Conservation (phyloP, 2,329 filamentous ascomycete genomes). For the Eutypa lata region DNA sequence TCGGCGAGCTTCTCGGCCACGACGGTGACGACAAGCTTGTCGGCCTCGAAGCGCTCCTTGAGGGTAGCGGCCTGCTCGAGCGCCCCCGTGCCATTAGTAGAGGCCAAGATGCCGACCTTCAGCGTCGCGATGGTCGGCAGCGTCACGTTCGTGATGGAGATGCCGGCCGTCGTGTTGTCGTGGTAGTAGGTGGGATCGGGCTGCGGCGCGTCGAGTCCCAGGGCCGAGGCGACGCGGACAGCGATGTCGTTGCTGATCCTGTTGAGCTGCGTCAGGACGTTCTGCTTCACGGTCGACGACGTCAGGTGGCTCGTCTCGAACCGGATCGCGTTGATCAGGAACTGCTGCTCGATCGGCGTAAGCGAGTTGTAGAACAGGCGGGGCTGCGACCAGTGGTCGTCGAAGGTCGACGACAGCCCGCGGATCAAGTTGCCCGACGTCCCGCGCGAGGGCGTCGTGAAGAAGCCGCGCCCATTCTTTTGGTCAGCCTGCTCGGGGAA, state of each 20-base stretch:
- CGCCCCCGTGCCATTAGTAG: conserved; percentile 28
- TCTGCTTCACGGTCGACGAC: conserved; percentile 56
- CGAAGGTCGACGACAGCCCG: conserved; percentile 58
- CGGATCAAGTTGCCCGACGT: conserved; percentile 53
- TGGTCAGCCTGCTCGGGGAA: conserved; percentile 65
- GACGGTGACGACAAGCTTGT: conserved; percentile 55
- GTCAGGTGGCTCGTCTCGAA: conserved; percentile 64
- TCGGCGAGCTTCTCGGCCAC: conserved; percentile 56
- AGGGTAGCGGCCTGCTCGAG: conserved; percentile 48
- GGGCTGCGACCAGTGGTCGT: conserved; percentile 71
- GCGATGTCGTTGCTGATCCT: conserved; percentile 65
- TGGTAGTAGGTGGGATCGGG: conserved; percentile 66
- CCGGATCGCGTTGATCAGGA: conserved; percentile 69
- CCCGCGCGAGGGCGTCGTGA: conserved; percentile 59
- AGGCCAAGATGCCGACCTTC: conserved; percentile 61
- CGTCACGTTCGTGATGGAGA: conserved; percentile 57
- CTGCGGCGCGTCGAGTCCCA: conserved; percentile 57
- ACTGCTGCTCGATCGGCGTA: conserved; percentile 62
- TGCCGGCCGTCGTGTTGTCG: conserved; percentile 59
- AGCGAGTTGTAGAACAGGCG: conserved; percentile 74
- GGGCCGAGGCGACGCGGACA: conserved; percentile 56
- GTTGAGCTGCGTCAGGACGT: conserved; percentile 68
- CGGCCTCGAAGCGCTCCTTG: conserved; percentile 42
- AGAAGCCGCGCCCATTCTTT: conserved; percentile 63
- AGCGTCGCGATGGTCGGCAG: conserved; percentile 61